Evolutionary conservation across 495 filamentous ascomycete genomes (phyloP).

Genomic region (Massariosphaeria phaeospora): DNA sequence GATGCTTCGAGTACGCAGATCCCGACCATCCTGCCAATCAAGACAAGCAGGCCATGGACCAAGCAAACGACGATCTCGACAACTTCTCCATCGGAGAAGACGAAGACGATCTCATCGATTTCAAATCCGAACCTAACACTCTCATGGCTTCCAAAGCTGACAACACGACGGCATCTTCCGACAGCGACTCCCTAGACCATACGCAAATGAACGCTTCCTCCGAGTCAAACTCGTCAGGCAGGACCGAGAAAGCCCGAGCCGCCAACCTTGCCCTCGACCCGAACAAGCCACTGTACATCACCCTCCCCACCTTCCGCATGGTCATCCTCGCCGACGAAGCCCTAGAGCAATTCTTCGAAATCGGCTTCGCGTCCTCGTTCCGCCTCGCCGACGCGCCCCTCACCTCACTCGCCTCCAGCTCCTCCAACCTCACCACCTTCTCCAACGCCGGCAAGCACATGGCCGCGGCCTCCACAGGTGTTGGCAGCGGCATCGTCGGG

Average conservation of each 20-base stretch:
- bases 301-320: conserved; percentile 97
- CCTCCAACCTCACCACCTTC: conserved; percentile 72
- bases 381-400: conserved; percentile 52
- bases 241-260: conserved; percentile 52
- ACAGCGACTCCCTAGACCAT: conserved; percentile 10
- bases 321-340: conserved; percentile 93
- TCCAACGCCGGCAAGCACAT: conserved; percentile 56
- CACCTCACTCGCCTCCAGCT: conserved; percentile 39
- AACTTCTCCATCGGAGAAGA: conserved; percentile 79
- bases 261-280: conserved; percentile 91
- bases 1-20: conserved; percentile 98
- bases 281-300: conserved; percentile 87
- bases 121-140: conserved; percentile 38
- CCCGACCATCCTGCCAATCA: conserved; percentile 70
- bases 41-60: conserved; percentile 28
- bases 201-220: conserved; percentile 11
- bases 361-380: conserved; percentile 68
- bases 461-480: conserved; percentile 6
- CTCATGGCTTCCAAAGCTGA: conserved; percentile 11
- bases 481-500: conserved; percentile 28
- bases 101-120: conserved; percentile 64
- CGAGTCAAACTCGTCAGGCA: conserved; percentile 30
- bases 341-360: conserved; percentile 94
- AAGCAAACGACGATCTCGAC: conserved; percentile 45
- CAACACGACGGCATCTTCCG: conserved; percentile 9